phyloP scores from a whole-genome alignment of 1,284 basidiomycete species.

The Leccinum fallax region DNA sequence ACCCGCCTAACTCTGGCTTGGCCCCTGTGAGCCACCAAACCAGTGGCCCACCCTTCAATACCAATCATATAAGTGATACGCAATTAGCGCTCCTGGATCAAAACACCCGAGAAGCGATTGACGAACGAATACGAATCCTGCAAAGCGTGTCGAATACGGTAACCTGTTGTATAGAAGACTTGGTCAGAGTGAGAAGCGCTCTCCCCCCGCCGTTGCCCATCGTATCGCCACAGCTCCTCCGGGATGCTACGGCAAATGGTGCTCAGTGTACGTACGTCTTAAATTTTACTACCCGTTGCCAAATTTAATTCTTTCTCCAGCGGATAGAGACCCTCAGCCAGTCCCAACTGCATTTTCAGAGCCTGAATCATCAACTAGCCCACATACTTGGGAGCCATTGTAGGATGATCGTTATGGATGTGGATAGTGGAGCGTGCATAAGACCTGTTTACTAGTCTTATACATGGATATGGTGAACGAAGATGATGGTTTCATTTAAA shows the following conservation, averaged over 20 bases:
- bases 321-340: background rate
- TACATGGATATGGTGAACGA: conserved; percentile 1
- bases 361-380: conserved; percentile 2
- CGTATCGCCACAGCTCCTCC: conserved; percentile 1
- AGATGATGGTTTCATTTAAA: conserved; percentile 5
- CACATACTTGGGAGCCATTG: background rate
- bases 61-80: conserved; percentile 53
- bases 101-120: conserved; percentile 76
- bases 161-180: conserved; percentile 73
- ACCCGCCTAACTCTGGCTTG: background rate
- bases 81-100: conserved; percentile 63
- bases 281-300: background rate
- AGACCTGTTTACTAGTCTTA: conserved; percentile 4
- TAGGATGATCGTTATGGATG: conserved; percentile 1
- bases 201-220: conserved; percentile 46
- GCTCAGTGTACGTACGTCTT: conserved; percentile 17
- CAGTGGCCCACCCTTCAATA: conserved; percentile 1
- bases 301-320: conserved; percentile 12
- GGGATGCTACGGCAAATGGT: conserved; percentile 4
- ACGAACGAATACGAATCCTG: conserved; percentile 76
- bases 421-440: conserved; percentile 1
- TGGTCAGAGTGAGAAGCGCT: conserved; percentile 71
- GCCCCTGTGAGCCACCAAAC: background rate
- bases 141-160: conserved; percentile 74
- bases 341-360: background rate